Conservation (phyloP, 1,139 yeast species). For the Geotrichum reessii region DNA sequence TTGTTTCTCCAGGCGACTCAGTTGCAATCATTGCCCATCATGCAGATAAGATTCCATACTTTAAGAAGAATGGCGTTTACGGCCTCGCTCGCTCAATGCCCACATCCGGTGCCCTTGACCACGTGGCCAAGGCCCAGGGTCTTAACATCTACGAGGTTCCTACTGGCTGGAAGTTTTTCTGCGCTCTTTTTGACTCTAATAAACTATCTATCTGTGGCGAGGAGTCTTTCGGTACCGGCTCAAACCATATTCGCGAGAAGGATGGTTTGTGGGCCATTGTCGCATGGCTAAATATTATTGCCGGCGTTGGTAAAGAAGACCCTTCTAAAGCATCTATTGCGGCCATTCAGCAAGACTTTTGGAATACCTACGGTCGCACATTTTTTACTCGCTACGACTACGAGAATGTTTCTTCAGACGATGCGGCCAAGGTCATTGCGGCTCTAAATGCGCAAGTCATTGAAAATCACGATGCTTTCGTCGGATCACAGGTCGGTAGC, state of each 20-base stretch:
- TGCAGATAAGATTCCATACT: slow-evolving; percentile 83
- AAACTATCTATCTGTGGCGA: slow-evolving; percentile 96
- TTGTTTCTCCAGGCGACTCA: slow-evolving; percentile 97
- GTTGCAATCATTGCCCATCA: slow-evolving; percentile 97
- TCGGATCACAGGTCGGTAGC: slow-evolving; percentile 45
- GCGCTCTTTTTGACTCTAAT: slow-evolving; percentile 87
- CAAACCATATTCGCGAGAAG: slow-evolving; percentile 94
- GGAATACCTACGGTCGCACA: slow-evolving; percentile 95
- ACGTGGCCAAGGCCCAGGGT: slow-evolving; percentile 76
- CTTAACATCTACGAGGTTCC: slow-evolving; percentile 89
- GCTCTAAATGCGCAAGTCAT: slow-evolving; percentile 49
- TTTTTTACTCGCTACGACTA: slow-evolving; percentile 94
- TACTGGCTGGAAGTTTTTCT: slow-evolving; percentile 98
- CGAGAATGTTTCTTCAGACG: slow-evolving; percentile 72
- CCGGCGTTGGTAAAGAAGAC: slow-evolving; percentile 56
- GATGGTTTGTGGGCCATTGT: slow-evolving; percentile 97
- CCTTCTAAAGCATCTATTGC: slow-evolving; percentile 59
- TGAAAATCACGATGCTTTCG: slow-evolving; percentile 36
- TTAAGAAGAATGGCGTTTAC: slow-evolving; percentile 74
- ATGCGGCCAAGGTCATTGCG: slow-evolving; percentile 65
- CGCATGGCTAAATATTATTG: slow-evolving; percentile 95
- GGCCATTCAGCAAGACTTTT: slow-evolving; percentile 76
- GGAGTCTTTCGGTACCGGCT: slow-evolving; percentile 96
- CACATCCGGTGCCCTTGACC: slow-evolving; percentile 88
- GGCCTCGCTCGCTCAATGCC: slow-evolving; percentile 99